Conservation (phyloP, 768 basidiomycete species). For the Mycena rebaudengoi region DNA sequence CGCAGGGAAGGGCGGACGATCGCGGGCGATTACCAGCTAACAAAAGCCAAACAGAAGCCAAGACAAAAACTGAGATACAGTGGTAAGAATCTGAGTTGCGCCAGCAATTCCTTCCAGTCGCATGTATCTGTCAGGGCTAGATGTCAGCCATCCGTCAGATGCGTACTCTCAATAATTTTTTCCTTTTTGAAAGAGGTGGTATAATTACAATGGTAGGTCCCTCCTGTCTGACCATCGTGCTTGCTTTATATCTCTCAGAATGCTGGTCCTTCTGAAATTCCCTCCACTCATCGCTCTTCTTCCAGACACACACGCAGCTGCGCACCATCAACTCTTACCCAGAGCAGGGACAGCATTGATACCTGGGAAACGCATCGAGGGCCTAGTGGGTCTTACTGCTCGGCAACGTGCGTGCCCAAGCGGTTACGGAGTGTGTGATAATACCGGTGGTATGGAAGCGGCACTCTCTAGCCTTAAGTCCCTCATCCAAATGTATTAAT, state of each 20-base stretch:
- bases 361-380: conserved; percentile 4
- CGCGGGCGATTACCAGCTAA: too few relatives aligned
- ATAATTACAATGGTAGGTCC: too few relatives aligned
- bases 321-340: background rate
- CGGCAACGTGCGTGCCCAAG: background rate
- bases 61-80: too few relatives aligned
- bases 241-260: background rate
- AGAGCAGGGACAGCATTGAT: background rate
- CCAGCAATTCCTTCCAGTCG: too few relatives aligned
- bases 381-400: background rate
- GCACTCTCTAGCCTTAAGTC: background rate
- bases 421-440: background rate
- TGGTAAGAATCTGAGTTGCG: too few relatives aligned
- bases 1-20: too few relatives aligned
- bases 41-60: too few relatives aligned
- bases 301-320: background rate
- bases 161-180: too few relatives aligned
- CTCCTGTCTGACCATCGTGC: background rate
- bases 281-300: background rate
- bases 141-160: too few relatives aligned
- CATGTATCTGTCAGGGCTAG: too few relatives aligned
- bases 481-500: background rate
- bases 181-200: too few relatives aligned
- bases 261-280: background rate
- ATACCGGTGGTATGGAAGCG: background rate